A percentile compares a stretch with the other conserved stretches of the same genome.
phyloP scores from a whole-genome alignment of 371 early-diverging fungal species.

The Syncephalastrum contaminatum region DNA sequence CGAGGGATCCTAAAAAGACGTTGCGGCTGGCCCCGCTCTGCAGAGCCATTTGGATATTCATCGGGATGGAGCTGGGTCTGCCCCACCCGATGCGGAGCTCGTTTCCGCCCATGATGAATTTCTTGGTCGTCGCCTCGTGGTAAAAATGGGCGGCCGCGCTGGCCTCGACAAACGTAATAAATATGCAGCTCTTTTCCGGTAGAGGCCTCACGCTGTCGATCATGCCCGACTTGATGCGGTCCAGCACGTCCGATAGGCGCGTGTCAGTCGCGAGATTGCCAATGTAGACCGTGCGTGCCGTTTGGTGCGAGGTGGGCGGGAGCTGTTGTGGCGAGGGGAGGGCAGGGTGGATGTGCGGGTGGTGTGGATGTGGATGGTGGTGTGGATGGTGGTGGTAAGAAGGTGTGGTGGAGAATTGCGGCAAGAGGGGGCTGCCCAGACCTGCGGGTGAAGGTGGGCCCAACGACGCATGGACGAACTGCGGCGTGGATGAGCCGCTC shows the following conservation, averaged over 20 bases:
- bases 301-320: slow-evolving; percentile 20
- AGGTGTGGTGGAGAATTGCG: slow-evolving; percentile 21
- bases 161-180: slow-evolving; percentile 77
- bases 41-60: slow-evolving; percentile 54
- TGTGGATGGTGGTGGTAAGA: slow-evolving; percentile 10
- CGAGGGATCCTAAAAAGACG: slow-evolving; percentile 76
- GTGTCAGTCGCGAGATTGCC: slow-evolving; percentile 71
- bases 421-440: slow-evolving; percentile 17
- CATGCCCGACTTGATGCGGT: slow-evolving; percentile 74
- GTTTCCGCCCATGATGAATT: slow-evolving; percentile 38
- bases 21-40: slow-evolving; percentile 71
- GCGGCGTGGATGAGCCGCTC: slow-evolving; percentile 17
- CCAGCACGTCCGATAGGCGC: slow-evolving; percentile 67
- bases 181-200: slow-evolving; percentile 79
- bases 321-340: slow-evolving; percentile 17
- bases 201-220: slow-evolving; percentile 71
- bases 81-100: slow-evolving; percentile 82
- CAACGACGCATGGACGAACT: slow-evolving; percentile 19
- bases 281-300: slow-evolving; percentile 73
- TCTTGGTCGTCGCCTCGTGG: slow-evolving; percentile 49
- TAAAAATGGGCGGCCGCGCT: slow-evolving; percentile 59
- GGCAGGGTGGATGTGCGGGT: no score
- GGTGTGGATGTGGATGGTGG: neutral
- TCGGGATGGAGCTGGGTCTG: slow-evolving; percentile 58
- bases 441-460: slow-evolving; percentile 20